These are phyloP conservation scores for Pseudonitzschia multiseries DNA, from an alignment of 108 stramenopile species.

Conservation along the genomic window DNA sequence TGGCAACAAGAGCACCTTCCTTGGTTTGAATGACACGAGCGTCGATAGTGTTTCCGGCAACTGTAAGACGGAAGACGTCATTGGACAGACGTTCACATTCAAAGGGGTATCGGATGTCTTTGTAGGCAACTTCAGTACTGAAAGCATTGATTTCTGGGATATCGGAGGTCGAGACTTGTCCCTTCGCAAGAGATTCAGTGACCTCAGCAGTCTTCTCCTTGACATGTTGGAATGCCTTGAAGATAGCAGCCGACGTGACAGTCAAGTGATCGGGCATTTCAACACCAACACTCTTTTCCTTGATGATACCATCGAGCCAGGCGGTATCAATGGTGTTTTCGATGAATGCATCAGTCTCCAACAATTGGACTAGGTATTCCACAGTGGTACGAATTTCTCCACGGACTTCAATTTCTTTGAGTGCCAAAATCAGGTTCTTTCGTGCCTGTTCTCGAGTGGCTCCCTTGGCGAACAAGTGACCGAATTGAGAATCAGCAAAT, in stretches of 20 bases:
- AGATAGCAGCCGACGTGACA: conserved; percentile 86
- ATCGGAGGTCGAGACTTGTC: conserved; percentile 83
- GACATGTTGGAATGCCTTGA: conserved; percentile 88
- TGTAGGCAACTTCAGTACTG: conserved; percentile 88
- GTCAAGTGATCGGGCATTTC: conserved; percentile 79
- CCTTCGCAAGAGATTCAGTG: conserved; percentile 81
- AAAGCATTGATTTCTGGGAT: conserved; percentile 89
- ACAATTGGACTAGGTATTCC: conserved; percentile 95
- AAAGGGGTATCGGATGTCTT: conserved; percentile 93
- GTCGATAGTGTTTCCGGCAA: conserved; percentile 74
- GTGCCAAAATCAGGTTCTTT: conserved; percentile 91
- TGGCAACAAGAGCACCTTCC: conserved; percentile 92
- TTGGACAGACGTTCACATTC: conserved; percentile 77
- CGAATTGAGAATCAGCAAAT: conserved; percentile 98
- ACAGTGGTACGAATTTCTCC: conserved; percentile 98
- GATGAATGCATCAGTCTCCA: conserved; percentile 95
- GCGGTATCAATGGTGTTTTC: conserved; percentile 95
- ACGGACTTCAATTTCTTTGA: conserved; percentile 97
- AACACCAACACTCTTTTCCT: conserved; percentile 84
- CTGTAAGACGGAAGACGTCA: conserved; percentile 75
- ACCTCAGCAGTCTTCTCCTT: conserved; percentile 65
- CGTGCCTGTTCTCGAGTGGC: conserved; percentile 93
- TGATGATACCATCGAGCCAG: conserved; percentile 95
- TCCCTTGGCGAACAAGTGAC: conserved; percentile 97
- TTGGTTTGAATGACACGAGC: conserved; percentile 78